Base-by-base conservation (phyloP, 108 stramenopile species). In the Nannochloropsis oceanica region DNA sequence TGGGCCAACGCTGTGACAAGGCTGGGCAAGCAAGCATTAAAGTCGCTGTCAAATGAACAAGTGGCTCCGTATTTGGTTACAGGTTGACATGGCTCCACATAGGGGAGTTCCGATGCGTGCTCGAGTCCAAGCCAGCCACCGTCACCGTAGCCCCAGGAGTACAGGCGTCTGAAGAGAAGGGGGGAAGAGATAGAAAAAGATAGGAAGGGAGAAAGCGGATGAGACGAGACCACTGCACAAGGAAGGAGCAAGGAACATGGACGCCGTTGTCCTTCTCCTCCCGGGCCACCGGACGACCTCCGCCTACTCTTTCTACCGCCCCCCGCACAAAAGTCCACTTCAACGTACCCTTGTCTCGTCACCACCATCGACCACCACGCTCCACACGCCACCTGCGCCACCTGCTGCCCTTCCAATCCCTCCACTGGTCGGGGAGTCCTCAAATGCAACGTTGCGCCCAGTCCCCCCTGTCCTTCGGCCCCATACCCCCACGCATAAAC, bases 401-500 rank as follows among this genome's bases (percentile, higher is more conserved):
- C 81, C 27, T 80, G 81, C 12, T 81, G n/a, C 43, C 85, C 84
- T 25, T 80, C 84, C 42, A 89, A 44, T n/a, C 82, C 82, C 59
- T 83, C 84, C 83, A 90, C 86, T 20, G 34, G 43, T 1, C 89
- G 81, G 13, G 89, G 89, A 43, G 86, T 90, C 11, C 89, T 81
- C 83, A 89, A 85, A 82, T 90, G 88, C 82, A 88, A 85, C 24
- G 86, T 44, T 25, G 85, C 84, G 13, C 89, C 89, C 25, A 86
- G 85, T 24, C 89, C 89, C 44, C 89, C 80, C 85, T 90, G 89
- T 25, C 89, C 89, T 83, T 90, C 89, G 3, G 81, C 27, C 43
- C 89, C 89, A 80, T 90, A 88, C 20, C 89, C 89, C 89, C 89
- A 90, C 27, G 81, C 44, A 22, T 83, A 88, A 43, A 88, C 89